A percentile compares a stretch with the other conserved stretches of the same genome.
Evolutionary conservation across 2,329 filamentous ascomycete genomes (phyloP).

Genomic region (Fusarium newnesense): DNA sequence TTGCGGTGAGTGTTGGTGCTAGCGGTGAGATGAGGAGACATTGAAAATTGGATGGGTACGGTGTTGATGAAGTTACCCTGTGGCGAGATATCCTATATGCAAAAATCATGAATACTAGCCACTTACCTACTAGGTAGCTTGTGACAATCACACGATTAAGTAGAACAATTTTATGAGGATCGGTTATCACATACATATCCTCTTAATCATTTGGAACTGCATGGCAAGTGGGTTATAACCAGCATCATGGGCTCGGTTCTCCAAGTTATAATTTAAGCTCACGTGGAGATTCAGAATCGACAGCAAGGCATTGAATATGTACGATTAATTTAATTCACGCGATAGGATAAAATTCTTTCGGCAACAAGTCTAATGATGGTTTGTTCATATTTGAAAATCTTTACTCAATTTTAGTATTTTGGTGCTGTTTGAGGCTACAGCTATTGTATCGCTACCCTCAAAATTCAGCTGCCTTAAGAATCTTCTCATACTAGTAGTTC

Average conservation of each 20-base stretch:
- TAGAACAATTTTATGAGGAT: background rate
- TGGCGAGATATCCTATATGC: background rate
- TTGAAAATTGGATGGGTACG: constrained; percentile 19
- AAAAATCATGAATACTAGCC: constrained; percentile 45
- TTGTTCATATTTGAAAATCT: background rate
- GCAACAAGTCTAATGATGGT: background rate
- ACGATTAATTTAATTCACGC: background rate
- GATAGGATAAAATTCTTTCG: background rate
- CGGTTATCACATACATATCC: background rate
- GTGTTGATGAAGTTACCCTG: constrained; percentile 12
- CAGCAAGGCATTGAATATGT: too few species aligned
- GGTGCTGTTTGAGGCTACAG: background rate
- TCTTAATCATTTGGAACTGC: background rate
- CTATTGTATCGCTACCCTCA: background rate
- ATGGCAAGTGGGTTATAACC: background rate
- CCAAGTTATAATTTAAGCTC: background rate
- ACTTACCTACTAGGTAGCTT: background rate
- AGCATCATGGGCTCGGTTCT: too few species aligned
- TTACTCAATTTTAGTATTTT: background rate
- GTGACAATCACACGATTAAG: background rate
- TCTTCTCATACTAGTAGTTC: background rate
- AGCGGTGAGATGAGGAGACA: constrained; percentile 22
- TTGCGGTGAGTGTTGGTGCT: constrained; percentile 13
- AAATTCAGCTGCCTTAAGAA: constrained; percentile 28
- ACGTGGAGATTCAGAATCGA: rapidly evolving